These are phyloP conservation scores for Chrysosporium keratinophilum DNA, from an alignment of 2,329 filamentous ascomycete genomes.

Conservation along the genomic window DNA sequence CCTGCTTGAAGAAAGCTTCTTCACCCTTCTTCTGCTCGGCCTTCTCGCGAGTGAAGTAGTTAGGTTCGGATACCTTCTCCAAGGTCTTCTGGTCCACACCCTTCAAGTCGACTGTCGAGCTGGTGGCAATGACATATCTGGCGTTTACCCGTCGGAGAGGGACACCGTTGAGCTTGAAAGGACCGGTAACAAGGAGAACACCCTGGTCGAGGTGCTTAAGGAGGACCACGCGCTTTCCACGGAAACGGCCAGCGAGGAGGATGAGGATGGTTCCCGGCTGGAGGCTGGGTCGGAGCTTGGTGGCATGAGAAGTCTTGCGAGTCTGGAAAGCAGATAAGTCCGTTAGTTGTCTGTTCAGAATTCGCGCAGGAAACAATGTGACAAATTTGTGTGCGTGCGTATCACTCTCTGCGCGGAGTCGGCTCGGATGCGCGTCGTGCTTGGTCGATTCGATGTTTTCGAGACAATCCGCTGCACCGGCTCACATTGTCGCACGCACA, in stretches of 20 bases:
- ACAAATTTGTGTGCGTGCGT: not conserved
- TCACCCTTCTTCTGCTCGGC: conserved; percentile 84
- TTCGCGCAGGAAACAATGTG: not conserved
- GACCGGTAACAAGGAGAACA: conserved; percentile 96
- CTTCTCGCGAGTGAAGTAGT: conserved; percentile 98
- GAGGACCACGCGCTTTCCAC: conserved; percentile 98
- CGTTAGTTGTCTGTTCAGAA: conserved; percentile 3
- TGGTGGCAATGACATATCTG: conserved; percentile 43
- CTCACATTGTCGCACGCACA: not conserved
- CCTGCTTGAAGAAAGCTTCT: conserved; percentile 99
- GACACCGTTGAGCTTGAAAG: conserved; percentile 99
- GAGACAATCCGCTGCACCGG: not conserved
- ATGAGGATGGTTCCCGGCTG: conserved; percentile 94
- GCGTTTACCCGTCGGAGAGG: conserved; percentile 67
- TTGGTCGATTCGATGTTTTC: not conserved
- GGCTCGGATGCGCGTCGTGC: not conserved
- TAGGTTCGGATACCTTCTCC: conserved; percentile 77
- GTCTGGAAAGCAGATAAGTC: conserved; percentile 46
- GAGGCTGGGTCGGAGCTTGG: conserved; percentile 79
- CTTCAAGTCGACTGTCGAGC: conserved; percentile 49
- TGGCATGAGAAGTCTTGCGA: conserved; percentile 85
- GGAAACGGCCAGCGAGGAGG: conserved; percentile 98
- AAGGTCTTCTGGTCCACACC: conserved; percentile 62
- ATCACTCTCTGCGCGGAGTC: not conserved
- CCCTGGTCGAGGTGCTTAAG: conserved; percentile 96